Conservation (phyloP, 495 filamentous ascomycete genomes). For the Cetradonia linearis region DNA sequence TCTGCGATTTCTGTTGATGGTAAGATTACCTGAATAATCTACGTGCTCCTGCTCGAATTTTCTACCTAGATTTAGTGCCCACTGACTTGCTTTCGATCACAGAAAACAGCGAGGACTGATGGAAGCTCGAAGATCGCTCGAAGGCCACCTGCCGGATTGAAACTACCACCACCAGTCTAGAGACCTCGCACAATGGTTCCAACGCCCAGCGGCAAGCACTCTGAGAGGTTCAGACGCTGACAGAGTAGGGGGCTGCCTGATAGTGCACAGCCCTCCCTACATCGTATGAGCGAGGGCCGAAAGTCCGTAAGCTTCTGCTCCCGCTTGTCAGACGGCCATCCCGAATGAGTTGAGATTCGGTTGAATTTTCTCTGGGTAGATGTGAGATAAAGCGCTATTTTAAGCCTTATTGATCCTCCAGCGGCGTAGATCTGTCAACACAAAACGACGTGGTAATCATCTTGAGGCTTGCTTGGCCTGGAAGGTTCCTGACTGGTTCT, state of each 20-base stretch:
- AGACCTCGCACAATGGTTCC: background rate
- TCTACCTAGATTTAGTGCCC: too few relatives aligned
- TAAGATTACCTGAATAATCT: background rate
- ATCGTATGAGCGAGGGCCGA: background rate
- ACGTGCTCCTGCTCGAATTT: too few relatives aligned
- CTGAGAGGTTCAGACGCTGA: background rate
- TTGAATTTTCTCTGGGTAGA: background rate
- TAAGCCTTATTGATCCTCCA: background rate
- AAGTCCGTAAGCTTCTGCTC: background rate
- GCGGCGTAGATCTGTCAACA: background rate
- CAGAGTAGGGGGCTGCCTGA: background rate
- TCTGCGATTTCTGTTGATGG: background rate
- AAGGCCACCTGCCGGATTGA: background rate
- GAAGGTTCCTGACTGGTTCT: too few relatives aligned
- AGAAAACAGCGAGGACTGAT: background rate
- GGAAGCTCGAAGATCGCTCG: background rate
- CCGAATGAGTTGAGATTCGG: background rate
- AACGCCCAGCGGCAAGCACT: background rate
- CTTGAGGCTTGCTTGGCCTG: background rate
- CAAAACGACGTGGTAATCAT: background rate
- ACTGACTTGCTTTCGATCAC: too few relatives aligned
- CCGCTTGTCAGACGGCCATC: background rate
- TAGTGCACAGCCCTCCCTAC: background rate
- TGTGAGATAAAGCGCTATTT: background rate
- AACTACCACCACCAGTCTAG: background rate